Evolutionary conservation across 768 basidiomycete species (phyloP).

Genomic region (Ephemerocybe angulata): DNA sequence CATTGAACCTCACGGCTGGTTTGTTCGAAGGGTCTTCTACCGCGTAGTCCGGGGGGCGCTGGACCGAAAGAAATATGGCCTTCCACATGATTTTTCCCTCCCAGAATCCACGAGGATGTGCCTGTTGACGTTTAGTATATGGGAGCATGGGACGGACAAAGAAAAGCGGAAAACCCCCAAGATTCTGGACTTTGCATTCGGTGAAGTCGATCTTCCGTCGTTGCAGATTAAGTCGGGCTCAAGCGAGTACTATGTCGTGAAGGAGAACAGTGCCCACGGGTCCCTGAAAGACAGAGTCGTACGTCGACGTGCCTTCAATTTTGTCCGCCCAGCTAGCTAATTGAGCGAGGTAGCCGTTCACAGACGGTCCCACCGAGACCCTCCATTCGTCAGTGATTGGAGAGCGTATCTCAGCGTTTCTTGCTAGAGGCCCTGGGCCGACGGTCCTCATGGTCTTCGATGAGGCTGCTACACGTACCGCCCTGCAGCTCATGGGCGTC

Average conservation of each 20-base stretch:
- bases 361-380: not conserved
- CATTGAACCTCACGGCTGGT: not conserved
- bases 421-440: not conserved
- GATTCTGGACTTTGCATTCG: not conserved
- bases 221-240: not conserved
- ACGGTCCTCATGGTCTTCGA: not conserved
- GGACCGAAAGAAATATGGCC: not conserved
- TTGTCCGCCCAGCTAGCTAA: too few relatives aligned
- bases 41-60: not conserved
- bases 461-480: not conserved
- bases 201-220: not conserved
- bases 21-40: not conserved
- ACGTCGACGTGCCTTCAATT: too few relatives aligned
- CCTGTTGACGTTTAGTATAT: not conserved
- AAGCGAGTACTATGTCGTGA: not conserved
- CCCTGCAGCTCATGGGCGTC: not conserved
- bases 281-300: not conserved
- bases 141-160: not conserved
- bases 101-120: not conserved
- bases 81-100: not conserved
- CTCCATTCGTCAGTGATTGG: not conserved
- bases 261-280: not conserved
- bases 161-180: not conserved
- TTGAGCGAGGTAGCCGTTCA: not conserved
- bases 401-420: not conserved